A percentile compares a stretch with the other conserved stretches of the same genome.
These are phyloP conservation scores for Chlamydomonas schloesseri DNA, from an alignment of 139 green algal genomes.

Conservation along the genomic window DNA sequence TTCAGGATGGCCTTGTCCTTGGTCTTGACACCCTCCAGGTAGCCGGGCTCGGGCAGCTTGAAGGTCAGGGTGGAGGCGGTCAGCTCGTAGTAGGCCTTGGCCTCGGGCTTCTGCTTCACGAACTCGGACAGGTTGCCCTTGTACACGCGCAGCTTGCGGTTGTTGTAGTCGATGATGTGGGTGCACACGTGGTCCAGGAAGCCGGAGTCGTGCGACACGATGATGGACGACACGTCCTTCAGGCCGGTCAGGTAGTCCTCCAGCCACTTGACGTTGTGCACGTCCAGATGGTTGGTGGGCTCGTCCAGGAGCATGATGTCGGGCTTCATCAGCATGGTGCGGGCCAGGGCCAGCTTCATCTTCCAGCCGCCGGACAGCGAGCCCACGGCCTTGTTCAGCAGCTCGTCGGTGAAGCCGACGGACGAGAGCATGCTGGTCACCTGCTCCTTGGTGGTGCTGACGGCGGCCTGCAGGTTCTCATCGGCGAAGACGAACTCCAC, in stretches of 20 bases:
- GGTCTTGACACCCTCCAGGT: constrained; percentile 95
- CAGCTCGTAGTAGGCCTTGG: constrained; percentile 88
- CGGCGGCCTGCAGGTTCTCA: constrained; percentile 59
- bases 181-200: constrained; percentile 92
- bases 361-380: constrained; percentile 91
- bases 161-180: constrained; percentile 93
- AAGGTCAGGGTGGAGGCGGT: constrained; percentile 71
- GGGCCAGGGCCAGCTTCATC: constrained; percentile 91
- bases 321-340: constrained; percentile 90
- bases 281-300: constrained; percentile 92
- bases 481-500: constrained; percentile 79
- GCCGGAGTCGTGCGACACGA: constrained; percentile 92
- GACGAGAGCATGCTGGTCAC: constrained; percentile 70
- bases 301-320: constrained; percentile 94
- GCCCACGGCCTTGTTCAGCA: constrained; percentile 70
- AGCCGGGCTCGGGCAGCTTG: constrained; percentile 90
- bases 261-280: constrained; percentile 89
- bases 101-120: constrained; percentile 89
- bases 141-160: constrained; percentile 87
- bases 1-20: constrained; percentile 97
- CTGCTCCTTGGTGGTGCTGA: constrained; percentile 60
- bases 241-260: constrained; percentile 80
- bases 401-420: constrained; percentile 85
- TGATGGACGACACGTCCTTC: constrained; percentile 72
- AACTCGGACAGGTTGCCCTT: constrained; percentile 93